Evolutionary conservation across 164 flowering plant species (phyloP).

Genomic region (Macadamia integrifolia): DNA sequence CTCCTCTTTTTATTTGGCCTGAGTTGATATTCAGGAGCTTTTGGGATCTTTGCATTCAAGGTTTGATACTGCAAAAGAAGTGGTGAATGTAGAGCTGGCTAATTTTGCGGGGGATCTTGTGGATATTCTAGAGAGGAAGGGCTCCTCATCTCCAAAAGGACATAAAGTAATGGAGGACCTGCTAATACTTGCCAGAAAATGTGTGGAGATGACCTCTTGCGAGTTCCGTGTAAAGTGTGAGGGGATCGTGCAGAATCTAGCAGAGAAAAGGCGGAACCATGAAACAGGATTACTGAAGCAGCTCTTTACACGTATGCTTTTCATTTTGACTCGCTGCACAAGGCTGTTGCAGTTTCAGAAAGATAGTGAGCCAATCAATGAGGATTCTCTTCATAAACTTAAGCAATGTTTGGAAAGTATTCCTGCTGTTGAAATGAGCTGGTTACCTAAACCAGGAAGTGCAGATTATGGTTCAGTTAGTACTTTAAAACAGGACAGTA

Average conservation of each 20-base stretch:
- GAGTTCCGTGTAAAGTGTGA: conserved; percentile 62
- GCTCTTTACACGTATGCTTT: conserved; percentile 65
- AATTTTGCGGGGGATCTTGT: conserved; percentile 40
- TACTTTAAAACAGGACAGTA: conserved; percentile 7
- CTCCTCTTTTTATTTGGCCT: background rate
- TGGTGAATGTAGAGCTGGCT: conserved; percentile 48
- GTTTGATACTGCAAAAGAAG: conserved; percentile 58
- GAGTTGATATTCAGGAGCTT: conserved; percentile 44
- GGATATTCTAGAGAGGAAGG: conserved; percentile 34
- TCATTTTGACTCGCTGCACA: conserved; percentile 72
- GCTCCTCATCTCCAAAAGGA: conserved; percentile 27
- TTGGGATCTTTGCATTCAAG: conserved; percentile 54
- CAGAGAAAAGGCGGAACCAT: conserved; percentile 48
- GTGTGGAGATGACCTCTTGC: conserved; percentile 41
- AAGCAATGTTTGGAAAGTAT: conserved; percentile 57
- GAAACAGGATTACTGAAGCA: conserved; percentile 48
- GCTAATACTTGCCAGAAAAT: conserved; percentile 40
- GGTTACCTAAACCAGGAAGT: conserved; percentile 28
- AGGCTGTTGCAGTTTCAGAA: conserved; percentile 61
- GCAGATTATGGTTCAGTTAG: conserved; percentile 20
- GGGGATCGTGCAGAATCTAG: conserved; percentile 57
- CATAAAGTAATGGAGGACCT: conserved; percentile 34
- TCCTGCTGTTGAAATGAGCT: conserved; percentile 54
- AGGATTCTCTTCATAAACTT: conserved; percentile 51
- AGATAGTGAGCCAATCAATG: conserved; percentile 48